These are phyloP conservation scores for Asclepias syriaca DNA, from an alignment of 257 asterid genomes.

Conservation along the genomic window DNA sequence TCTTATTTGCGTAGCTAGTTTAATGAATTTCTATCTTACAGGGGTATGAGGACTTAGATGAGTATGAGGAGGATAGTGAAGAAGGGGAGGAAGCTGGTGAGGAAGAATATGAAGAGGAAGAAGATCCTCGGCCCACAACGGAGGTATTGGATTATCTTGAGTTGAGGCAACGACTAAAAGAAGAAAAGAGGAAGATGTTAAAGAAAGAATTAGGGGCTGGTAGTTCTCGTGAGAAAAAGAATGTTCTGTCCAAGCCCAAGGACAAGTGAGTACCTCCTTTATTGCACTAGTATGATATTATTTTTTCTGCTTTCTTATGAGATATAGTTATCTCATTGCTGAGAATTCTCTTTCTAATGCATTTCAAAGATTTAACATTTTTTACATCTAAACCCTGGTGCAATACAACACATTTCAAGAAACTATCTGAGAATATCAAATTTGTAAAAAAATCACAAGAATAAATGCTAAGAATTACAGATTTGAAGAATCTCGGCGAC, in stretches of 20 bases:
- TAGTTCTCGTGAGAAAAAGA: slow-evolving; percentile 41
- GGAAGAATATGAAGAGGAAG: slow-evolving; percentile 47
- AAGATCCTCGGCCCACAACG: slow-evolving; percentile 53
- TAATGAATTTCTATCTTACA: slow-evolving; percentile 22
- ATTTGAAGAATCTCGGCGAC: too few species aligned
- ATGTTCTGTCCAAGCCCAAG: slow-evolving; percentile 31
- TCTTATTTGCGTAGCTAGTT: not conserved
- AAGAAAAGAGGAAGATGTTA: slow-evolving; percentile 52
- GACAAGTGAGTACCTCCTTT: slow-evolving; percentile 60
- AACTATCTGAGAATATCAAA: too few species aligned
- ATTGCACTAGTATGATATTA: not conserved
- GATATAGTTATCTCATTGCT: not conserved
- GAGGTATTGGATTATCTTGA: slow-evolving; percentile 72
- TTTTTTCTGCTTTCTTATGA: not conserved
- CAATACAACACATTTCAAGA: not conserved
- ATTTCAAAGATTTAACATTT: not conserved
- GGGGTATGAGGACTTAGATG: slow-evolving; percentile 59
- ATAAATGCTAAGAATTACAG: too few species aligned
- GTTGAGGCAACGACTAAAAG: slow-evolving; percentile 68
- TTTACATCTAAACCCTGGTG: not conserved
- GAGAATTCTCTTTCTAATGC: not conserved
- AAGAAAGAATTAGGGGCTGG: slow-evolving; percentile 61
- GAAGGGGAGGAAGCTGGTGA: slow-evolving; percentile 51
- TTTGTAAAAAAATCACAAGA: too few species aligned
- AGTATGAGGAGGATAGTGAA: slow-evolving; percentile 65